Conservation (phyloP, 139 green algal genomes). For the Chlorella sp. region DNA sequence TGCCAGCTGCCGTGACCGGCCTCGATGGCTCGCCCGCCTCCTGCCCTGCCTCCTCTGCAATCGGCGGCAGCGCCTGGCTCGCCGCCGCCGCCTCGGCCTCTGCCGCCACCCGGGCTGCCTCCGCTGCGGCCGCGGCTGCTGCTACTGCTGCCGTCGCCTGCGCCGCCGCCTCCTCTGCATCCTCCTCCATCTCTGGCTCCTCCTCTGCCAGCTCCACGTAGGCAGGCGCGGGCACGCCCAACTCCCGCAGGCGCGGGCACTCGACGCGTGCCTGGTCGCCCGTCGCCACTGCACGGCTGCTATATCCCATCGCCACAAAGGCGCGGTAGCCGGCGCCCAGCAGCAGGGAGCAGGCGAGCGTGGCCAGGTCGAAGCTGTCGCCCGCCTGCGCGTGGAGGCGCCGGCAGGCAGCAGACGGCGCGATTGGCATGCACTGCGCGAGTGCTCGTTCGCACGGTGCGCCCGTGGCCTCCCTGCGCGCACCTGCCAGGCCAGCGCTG, state of each 20-base stretch:
- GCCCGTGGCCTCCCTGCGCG: not conserved
- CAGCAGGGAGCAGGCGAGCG: constrained; percentile 72
- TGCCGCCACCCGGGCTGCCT: not conserved
- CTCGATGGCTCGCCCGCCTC: too few species aligned
- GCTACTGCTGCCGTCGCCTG: not conserved
- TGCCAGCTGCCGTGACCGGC: too few species aligned
- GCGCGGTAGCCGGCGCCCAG: constrained; percentile 80
- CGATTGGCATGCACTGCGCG: too few species aligned
- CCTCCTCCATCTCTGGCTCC: not conserved
- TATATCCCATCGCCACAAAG: constrained; percentile 75
- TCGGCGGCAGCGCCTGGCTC: too few species aligned
- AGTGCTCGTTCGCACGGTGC: too few species aligned
- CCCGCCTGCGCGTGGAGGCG: constrained; percentile 47
- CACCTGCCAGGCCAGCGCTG: constrained; percentile 68
- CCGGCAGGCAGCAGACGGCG: not conserved
- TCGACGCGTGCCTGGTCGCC: not conserved
- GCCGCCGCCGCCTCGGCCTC: too few species aligned
- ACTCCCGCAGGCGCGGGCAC: constrained; percentile 2
- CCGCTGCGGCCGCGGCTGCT: not conserved
- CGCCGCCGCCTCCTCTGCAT: not conserved
- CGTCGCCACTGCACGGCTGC: constrained; percentile 1
- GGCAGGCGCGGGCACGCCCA: constrained; percentile 5
- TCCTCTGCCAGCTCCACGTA: not conserved
- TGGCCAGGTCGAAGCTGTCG: constrained; percentile 84
- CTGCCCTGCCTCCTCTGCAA: too few species aligned